phyloP scores from a whole-genome alignment of 2,329 filamentous ascomycete species.

The Venturia aucupariae region DNA sequence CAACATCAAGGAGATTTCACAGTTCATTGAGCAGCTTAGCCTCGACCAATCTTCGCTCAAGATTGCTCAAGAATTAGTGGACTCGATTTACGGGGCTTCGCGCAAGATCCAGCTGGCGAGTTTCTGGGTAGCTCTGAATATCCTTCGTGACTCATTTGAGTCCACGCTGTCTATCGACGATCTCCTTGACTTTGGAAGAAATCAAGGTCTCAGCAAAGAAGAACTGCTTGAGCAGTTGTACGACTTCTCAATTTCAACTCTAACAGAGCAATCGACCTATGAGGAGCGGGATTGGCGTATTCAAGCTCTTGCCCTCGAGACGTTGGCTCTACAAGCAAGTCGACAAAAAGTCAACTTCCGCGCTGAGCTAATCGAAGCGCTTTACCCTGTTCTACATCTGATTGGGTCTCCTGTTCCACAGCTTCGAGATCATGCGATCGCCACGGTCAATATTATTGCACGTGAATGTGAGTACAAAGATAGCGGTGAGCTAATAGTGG shows the following conservation, averaged over 20 bases:
- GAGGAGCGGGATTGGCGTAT: constrained; percentile 55
- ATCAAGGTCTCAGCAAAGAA: constrained; percentile 19
- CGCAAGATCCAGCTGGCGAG: constrained; percentile 56
- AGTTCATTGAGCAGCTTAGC: constrained; percentile 48
- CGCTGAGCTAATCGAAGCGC: constrained; percentile 76
- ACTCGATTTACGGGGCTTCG: constrained; percentile 49
- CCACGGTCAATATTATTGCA: constrained; percentile 73
- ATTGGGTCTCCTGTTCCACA: constrained; percentile 60
- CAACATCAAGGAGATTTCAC: constrained; percentile 53
- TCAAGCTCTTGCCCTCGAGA: constrained; percentile 71
- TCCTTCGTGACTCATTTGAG: constrained; percentile 35
- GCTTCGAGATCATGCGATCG: constrained; percentile 73
- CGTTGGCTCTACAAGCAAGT: constrained; percentile 65
- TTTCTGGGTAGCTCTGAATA: constrained; percentile 71
- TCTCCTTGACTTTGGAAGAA: constrained; percentile 49
- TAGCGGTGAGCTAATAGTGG: constrained; percentile 71
- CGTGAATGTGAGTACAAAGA: constrained; percentile 62
- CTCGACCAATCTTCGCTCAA: constrained; percentile 33
- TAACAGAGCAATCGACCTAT: constrained; percentile 38
- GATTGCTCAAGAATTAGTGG: constrained; percentile 57
- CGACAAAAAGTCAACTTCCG: constrained; percentile 61
- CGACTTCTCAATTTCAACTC: constrained; percentile 53
- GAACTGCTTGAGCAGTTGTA: constrained; percentile 54
- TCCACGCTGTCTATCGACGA: constrained; percentile 42
- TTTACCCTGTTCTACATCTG: constrained; percentile 87